These are phyloP conservation scores for Ulmus americana DNA, from an alignment of 331 rosid genomes.

Conservation along the genomic window DNA sequence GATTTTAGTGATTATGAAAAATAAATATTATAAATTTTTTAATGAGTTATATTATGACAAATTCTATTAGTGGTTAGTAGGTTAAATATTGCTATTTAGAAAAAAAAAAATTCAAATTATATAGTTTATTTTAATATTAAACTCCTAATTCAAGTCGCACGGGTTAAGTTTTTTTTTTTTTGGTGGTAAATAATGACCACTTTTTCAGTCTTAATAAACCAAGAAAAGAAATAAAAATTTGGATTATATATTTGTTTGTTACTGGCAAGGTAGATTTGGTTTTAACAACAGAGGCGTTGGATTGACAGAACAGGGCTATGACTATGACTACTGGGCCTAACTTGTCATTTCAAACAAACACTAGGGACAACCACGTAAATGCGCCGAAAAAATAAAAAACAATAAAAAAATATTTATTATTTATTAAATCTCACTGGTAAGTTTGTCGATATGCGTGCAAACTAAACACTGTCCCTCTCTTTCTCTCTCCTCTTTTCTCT, in stretches of 20 bases:
- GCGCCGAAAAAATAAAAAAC: constrained; percentile 27
- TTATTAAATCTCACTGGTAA: constrained; percentile 21
- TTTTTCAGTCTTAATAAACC: not conserved
- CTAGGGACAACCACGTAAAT: constrained; percentile 75
- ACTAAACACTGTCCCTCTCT: constrained; percentile 21
- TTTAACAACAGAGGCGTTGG: constrained; percentile 9
- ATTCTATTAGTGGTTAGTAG: too few species aligned
- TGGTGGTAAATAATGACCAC: too few species aligned
- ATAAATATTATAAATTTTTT: too few species aligned
- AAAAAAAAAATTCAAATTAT: too few species aligned
- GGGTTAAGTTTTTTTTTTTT: too few species aligned
- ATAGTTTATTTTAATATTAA: too few species aligned
- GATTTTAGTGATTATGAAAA: too few species aligned
- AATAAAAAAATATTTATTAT: not conserved
- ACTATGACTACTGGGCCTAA: constrained; percentile 24
- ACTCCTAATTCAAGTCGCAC: too few species aligned
- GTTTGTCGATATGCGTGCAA: constrained; percentile 62
- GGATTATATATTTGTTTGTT: constrained; percentile 11
- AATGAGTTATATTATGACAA: too few species aligned
- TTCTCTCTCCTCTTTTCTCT: constrained; percentile 25
- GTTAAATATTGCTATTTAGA: too few species aligned
- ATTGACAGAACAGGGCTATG: constrained; percentile 15
- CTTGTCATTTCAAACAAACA: constrained; percentile 46
- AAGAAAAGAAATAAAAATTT: not conserved
- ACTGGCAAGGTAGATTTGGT: constrained; percentile 21